These are phyloP conservation scores for Lophiotrema nucula DNA, from an alignment of 495 filamentous ascomycete species.

Conservation along the genomic window DNA sequence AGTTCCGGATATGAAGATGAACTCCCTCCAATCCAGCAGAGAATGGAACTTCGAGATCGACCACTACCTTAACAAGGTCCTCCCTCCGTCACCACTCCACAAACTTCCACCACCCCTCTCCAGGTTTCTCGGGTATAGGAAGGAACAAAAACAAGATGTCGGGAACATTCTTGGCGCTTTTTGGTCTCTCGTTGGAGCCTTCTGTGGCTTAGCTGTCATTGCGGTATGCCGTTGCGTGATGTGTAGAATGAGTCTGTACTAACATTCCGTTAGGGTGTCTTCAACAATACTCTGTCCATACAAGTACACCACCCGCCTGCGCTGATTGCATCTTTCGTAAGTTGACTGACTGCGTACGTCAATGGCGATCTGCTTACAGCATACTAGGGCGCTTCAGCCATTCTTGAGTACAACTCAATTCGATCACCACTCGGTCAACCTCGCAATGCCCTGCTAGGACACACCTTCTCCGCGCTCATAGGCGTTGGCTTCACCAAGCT, in stretches of 20 bases:
- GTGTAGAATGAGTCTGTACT: too few species aligned
- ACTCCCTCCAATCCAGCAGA: neutral
- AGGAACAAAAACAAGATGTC: constrained; percentile 31
- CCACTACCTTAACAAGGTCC: constrained; percentile 33
- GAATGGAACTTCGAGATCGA: constrained; percentile 39
- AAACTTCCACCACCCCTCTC: constrained; percentile 33
- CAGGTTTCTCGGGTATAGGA: constrained; percentile 38
- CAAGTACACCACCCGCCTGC: constrained; percentile 31
- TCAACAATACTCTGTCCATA: constrained; percentile 26
- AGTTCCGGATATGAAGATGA: too few species aligned
- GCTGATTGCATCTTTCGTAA: constrained; percentile 36
- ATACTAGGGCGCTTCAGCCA: constrained; percentile 39
- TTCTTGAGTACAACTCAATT: constrained; percentile 47
- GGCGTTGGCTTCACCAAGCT: constrained; percentile 71
- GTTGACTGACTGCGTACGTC: neutral
- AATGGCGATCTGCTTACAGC: neutral
- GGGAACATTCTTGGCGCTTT: constrained; percentile 30
- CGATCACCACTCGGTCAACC: constrained; percentile 84
- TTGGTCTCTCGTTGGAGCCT: constrained; percentile 35
- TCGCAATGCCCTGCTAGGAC: constrained; percentile 71
- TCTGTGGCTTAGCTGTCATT: constrained; percentile 35
- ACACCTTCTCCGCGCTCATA: constrained; percentile 64
- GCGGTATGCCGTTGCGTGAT: too few species aligned
- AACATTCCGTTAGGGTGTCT: too few species aligned
- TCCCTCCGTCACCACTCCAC: constrained; percentile 35